Evolutionary conservation across 2,329 filamentous ascomycete species (phyloP).

Genomic region (Fusarium chaquense): DNA sequence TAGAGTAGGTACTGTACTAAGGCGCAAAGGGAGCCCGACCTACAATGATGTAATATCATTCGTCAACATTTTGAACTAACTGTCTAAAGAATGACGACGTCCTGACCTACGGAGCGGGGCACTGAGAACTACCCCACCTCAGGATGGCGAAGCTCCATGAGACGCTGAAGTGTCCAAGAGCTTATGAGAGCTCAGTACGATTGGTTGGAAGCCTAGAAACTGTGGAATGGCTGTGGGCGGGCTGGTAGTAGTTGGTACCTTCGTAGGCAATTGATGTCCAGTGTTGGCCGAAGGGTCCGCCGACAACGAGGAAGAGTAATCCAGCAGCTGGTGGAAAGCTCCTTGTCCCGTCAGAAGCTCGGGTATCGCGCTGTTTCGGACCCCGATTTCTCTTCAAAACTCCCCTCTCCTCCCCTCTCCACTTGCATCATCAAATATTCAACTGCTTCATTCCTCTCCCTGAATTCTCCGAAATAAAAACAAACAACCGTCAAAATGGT

Average conservation of each 20-base stretch:
- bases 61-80: conserved; percentile 35
- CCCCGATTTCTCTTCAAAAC: conserved; percentile 46
- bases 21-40: background rate
- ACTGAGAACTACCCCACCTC: conserved; percentile 36
- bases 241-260: background rate
- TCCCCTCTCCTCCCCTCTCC: conserved; percentile 44
- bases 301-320: conserved; percentile 3
- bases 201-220: conserved; percentile 26
- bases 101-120: conserved; percentile 38
- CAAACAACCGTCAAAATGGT: conserved; percentile 82
- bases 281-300: conserved; percentile 4
- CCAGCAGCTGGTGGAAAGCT: conserved; percentile 23
- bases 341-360: conserved; percentile 15
- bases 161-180: conserved; percentile 27
- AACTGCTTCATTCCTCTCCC: conserved; percentile 36
- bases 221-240: conserved; percentile 1
- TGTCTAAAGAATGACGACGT: conserved; percentile 44
- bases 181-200: conserved; percentile 34
- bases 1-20: too few species aligned
- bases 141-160: conserved; percentile 21
- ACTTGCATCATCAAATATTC: conserved; percentile 39
- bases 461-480: conserved; percentile 23
- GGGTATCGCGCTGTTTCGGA: conserved; percentile 38
- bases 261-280: conserved; percentile 4
- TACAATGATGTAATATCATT: conserved; percentile 47